These are phyloP conservation scores for Triticum dicoccoides DNA, from an alignment of 176 grass and related monocot genomes.

Conservation along the genomic window DNA sequence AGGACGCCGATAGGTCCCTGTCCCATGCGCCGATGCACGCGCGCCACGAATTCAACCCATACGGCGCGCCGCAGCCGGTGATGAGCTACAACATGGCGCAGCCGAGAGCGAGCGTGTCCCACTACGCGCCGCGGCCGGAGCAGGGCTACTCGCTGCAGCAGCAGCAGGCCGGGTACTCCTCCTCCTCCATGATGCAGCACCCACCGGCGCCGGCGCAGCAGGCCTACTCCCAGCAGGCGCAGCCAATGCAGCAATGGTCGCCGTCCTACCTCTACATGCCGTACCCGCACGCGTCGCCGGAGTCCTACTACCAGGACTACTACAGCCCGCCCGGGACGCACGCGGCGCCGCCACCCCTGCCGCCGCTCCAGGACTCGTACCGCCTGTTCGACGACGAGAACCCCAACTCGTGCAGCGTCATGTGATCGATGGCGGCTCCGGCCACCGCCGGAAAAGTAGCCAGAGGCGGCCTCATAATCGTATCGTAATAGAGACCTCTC, in stretches of 20 bases:
- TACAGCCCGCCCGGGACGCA: slow-evolving; percentile 44
- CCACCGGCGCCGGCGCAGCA: neutral
- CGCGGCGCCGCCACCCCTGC: slow-evolving; percentile 22
- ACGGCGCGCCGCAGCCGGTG: slow-evolving; percentile 48
- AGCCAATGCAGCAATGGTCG: slow-evolving; percentile 42
- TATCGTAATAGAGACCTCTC: slow-evolving; percentile 23
- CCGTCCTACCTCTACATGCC: slow-evolving; percentile 44
- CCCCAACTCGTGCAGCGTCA: slow-evolving; percentile 69
- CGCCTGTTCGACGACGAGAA: slow-evolving; percentile 77
- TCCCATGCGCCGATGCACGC: neutral
- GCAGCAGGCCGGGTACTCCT: neutral
- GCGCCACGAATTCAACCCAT: slow-evolving; percentile 3
- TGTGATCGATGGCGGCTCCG: slow-evolving; percentile 38
- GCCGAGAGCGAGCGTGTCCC: slow-evolving; percentile 52
- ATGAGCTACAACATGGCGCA: slow-evolving; percentile 67
- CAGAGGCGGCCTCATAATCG: slow-evolving; percentile 15
- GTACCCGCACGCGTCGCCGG: slow-evolving; percentile 34
- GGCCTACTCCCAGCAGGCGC: neutral
- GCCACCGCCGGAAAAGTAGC: slow-evolving; percentile 29
- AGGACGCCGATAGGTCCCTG: neutral
- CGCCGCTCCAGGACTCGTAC: slow-evolving; percentile 43
- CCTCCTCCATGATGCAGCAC: neutral
- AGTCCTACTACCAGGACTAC: slow-evolving; percentile 39
- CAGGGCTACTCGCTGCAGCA: slow-evolving; percentile 13
- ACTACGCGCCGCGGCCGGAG: slow-evolving; percentile 49